Percentiles rank a stretch among this genome's conserved stretches.
Conservation (phyloP, 2,329 filamentous ascomycete genomes). For the Escovopsis weberi region DNA sequence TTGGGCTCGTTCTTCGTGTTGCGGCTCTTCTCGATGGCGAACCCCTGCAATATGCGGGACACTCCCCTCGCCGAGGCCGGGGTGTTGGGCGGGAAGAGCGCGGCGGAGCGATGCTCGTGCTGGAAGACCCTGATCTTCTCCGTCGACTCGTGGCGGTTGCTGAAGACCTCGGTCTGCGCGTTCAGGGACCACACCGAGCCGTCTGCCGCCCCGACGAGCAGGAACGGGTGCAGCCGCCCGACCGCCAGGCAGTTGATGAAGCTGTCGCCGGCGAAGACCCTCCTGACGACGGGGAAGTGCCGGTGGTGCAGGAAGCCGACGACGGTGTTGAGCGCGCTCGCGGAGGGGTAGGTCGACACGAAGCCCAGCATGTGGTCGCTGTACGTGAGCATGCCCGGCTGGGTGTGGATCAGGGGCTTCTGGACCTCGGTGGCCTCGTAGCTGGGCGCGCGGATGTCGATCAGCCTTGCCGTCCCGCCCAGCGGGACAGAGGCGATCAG, state of each 20-base stretch:
- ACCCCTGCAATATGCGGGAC: slow-evolving; percentile 37
- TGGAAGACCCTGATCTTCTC: slow-evolving; percentile 31
- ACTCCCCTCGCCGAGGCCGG: slow-evolving; percentile 26
- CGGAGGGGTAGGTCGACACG: slow-evolving; percentile 36
- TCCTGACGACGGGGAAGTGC: slow-evolving; percentile 37
- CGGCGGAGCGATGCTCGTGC: slow-evolving; percentile 34
- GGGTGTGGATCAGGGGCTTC: slow-evolving; percentile 34
- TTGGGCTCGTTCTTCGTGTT: slow-evolving; percentile 29
- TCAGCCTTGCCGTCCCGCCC: slow-evolving; percentile 36
- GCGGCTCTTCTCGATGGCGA: slow-evolving; percentile 33
- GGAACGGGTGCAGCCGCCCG: slow-evolving; percentile 36
- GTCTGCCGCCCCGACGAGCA: slow-evolving; percentile 38
- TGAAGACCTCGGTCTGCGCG: slow-evolving; percentile 23
- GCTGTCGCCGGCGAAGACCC: slow-evolving; percentile 35
- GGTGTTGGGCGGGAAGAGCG: slow-evolving; percentile 15
- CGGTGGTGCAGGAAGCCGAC: slow-evolving; percentile 38
- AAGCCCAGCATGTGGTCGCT: slow-evolving; percentile 42
- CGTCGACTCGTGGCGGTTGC: slow-evolving; percentile 16
- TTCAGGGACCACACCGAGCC: slow-evolving; percentile 37
- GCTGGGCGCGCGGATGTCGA: slow-evolving; percentile 38
- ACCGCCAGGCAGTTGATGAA: slow-evolving; percentile 35
- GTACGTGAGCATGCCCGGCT: slow-evolving; percentile 39
- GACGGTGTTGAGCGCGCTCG: slow-evolving; percentile 36
- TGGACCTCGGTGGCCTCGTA: slow-evolving; percentile 39
- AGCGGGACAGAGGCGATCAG: slow-evolving; percentile 40